phyloP scores from a whole-genome alignment of 768 basidiomycete genomes.

The Gloeophyllum trabeum region DNA sequence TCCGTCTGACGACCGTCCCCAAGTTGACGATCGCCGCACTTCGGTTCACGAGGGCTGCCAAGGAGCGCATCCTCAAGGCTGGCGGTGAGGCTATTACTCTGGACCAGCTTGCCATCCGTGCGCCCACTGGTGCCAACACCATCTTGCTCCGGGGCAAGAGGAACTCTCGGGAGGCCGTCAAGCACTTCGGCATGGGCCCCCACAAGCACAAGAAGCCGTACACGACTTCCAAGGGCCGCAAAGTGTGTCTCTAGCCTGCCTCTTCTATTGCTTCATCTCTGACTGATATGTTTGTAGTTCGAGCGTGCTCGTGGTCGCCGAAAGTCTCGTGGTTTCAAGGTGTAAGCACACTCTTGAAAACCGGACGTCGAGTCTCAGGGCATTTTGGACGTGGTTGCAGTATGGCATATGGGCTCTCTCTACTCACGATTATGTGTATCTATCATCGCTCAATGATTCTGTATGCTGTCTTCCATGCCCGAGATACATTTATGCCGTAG shows the following conservation, averaged over 20 bases:
- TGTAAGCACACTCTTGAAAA: conserved; percentile 41
- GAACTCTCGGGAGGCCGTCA: conserved; percentile 89
- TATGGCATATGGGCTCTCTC: conserved; percentile 21
- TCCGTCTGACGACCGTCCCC: conserved; percentile 75
- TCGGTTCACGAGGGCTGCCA: conserved; percentile 86
- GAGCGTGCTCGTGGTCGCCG: conserved; percentile 98
- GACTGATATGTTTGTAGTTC: conserved; percentile 40
- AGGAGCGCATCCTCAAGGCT: conserved; percentile 90
- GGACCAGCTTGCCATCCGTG: conserved; percentile 91
- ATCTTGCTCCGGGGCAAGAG: conserved; percentile 86
- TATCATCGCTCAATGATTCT: conserved; percentile 10
- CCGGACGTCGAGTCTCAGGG: conserved; percentile 19
- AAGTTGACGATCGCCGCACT: conserved; percentile 92
- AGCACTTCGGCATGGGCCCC: conserved; percentile 97
- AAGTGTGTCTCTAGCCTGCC: conserved; percentile 31
- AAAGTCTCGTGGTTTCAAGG: conserved; percentile 97
- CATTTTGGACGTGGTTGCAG: conserved; percentile 11
- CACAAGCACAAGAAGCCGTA: conserved; percentile 99
- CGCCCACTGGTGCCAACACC: conserved; percentile 93
- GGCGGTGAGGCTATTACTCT: conserved; percentile 93
- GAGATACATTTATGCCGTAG: no score
- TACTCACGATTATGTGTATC: conserved; percentile 7
- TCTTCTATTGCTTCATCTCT: neutral
- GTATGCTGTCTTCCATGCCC: no score
- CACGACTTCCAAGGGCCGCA: conserved; percentile 93